Evolutionary conservation across 2,329 filamentous ascomycete species (phyloP).

Genomic region (Epichloe gansuensis): DNA sequence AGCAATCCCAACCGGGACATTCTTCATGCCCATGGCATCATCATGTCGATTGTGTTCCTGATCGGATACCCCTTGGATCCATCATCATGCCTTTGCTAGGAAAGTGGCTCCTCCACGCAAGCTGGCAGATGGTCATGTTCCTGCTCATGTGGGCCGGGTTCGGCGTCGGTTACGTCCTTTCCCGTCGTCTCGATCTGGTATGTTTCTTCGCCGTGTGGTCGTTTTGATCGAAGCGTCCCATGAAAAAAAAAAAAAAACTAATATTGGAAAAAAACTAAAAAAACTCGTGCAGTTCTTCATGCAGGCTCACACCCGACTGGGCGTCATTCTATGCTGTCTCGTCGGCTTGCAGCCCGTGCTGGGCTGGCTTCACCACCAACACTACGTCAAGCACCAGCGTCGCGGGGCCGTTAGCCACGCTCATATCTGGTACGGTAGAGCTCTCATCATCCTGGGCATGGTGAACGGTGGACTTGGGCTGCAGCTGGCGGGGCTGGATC

Average conservation of each 20-base stretch:
- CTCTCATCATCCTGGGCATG: constrained; percentile 44
- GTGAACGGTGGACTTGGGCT: constrained; percentile 54
- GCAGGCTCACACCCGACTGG: constrained; percentile 42
- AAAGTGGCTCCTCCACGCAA: constrained; percentile 45
- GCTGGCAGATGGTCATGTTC: constrained; percentile 41
- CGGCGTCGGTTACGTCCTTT: constrained; percentile 39
- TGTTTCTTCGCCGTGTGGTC: constrained; percentile 13
- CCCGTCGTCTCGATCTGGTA: constrained; percentile 30
- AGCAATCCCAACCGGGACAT: constrained; percentile 16
- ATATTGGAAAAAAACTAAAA: neutral
- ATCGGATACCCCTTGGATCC: constrained; percentile 48
- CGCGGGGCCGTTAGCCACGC: constrained; percentile 41
- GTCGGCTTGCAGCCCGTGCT: constrained; percentile 46
- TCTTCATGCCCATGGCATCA: constrained; percentile 39
- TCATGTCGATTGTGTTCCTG: constrained; percentile 49
- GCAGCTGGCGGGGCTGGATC: constrained; percentile 29
- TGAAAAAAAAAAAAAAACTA: neutral
- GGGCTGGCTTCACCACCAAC: constrained; percentile 44
- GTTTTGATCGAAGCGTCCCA: neutral
- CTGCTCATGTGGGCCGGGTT: constrained; percentile 49
- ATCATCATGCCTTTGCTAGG: constrained; percentile 47
- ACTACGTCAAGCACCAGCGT: constrained; percentile 34
- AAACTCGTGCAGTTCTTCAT: constrained; percentile 34
- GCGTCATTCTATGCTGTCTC: constrained; percentile 40
- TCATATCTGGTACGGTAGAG: constrained; percentile 52